phyloP scores from a whole-genome alignment of 2,329 filamentous ascomycete species.

The Ophiognomonia clavigignenti-juglandacearum region DNA sequence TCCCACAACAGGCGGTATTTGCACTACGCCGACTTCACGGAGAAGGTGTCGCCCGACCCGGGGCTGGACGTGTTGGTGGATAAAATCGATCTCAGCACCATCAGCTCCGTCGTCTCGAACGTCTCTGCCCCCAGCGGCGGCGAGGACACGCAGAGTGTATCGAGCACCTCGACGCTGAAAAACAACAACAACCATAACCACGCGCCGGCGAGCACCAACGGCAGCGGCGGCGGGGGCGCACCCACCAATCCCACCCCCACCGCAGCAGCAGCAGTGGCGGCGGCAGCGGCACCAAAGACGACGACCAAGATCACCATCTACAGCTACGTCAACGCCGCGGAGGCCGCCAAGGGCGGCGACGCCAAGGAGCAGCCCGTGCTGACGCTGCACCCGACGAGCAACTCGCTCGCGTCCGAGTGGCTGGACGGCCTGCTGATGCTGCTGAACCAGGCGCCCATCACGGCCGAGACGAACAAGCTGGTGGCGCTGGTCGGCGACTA shows the following conservation, averaged over 20 bases:
- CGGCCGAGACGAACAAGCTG: slow-evolving; percentile 89
- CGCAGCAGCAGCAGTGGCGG: slow-evolving; percentile 11
- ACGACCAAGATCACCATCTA: slow-evolving; percentile 91
- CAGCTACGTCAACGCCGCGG: slow-evolving; percentile 52
- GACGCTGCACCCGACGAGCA: slow-evolving; percentile 74
- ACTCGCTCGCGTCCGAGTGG: slow-evolving; percentile 90
- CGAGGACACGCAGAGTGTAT: slow-evolving; percentile 41
- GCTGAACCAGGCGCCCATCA: slow-evolving; percentile 91
- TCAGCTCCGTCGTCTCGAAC: slow-evolving; percentile 92
- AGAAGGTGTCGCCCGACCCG: slow-evolving; percentile 60
- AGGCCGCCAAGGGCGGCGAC: slow-evolving; percentile 29
- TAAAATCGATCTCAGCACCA: slow-evolving; percentile 79
- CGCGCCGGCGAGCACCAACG: not conserved
- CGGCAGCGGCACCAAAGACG: slow-evolving; percentile 30
- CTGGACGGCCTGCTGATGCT: slow-evolving; percentile 93
- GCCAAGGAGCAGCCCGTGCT: slow-evolving; percentile 69
- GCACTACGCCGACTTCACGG: slow-evolving; percentile 81
- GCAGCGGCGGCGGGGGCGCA: too few relatives aligned
- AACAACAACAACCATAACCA: slow-evolving; percentile 18
- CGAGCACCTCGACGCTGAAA: slow-evolving; percentile 38
- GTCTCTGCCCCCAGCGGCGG: slow-evolving; percentile 64
- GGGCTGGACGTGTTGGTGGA: slow-evolving; percentile 68
- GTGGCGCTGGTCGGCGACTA: slow-evolving; percentile 84
- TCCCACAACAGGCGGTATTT: slow-evolving; percentile 88
- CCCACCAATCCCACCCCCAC: not conserved